These are phyloP conservation scores for Boletales sp. DNA, from an alignment of 768 basidiomycete species.

Conservation along the genomic window DNA sequence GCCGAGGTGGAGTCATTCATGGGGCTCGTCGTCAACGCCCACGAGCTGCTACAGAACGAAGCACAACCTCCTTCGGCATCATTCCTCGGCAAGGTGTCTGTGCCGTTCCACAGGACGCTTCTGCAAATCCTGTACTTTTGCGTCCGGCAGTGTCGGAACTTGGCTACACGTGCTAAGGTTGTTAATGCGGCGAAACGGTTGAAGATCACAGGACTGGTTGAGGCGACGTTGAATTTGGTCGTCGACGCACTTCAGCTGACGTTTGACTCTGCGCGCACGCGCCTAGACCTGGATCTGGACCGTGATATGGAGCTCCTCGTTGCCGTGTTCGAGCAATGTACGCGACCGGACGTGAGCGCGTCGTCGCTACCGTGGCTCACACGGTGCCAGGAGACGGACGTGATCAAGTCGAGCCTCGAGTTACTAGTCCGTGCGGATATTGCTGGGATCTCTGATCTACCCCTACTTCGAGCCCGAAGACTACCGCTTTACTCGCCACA, in stretches of 20 bases:
- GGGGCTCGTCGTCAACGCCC: constrained; percentile 57
- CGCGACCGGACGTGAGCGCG: constrained; percentile 58
- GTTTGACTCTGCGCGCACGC: constrained; percentile 59
- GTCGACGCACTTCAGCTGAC: constrained; percentile 64
- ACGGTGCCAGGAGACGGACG: constrained; percentile 74
- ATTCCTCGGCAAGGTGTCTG: constrained; percentile 58
- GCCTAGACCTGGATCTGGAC: constrained; percentile 64
- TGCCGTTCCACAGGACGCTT: constrained; percentile 76
- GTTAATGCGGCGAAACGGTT: constrained; percentile 62
- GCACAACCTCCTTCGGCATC: constrained; percentile 72
- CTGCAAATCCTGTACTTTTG: constrained; percentile 82
- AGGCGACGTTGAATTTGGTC: constrained; percentile 59
- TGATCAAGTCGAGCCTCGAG: constrained; percentile 72
- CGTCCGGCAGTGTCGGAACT: constrained; percentile 54
- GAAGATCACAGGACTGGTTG: constrained; percentile 55
- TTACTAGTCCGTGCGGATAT: constrained; percentile 68
- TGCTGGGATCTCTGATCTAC: constrained; percentile 63
- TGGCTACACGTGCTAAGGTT: constrained; percentile 45
- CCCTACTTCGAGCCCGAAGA: constrained; percentile 57
- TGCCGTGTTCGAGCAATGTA: constrained; percentile 81
- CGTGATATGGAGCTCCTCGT: constrained; percentile 79
- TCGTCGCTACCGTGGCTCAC: constrained; percentile 78
- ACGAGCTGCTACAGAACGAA: constrained; percentile 66
- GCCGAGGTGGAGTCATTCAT: constrained; percentile 57
- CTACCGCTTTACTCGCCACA: constrained; percentile 73